Base-by-base conservation (phyloP, 2,329 filamentous ascomycete genomes). In the Colletotrichum tropicale region DNA sequence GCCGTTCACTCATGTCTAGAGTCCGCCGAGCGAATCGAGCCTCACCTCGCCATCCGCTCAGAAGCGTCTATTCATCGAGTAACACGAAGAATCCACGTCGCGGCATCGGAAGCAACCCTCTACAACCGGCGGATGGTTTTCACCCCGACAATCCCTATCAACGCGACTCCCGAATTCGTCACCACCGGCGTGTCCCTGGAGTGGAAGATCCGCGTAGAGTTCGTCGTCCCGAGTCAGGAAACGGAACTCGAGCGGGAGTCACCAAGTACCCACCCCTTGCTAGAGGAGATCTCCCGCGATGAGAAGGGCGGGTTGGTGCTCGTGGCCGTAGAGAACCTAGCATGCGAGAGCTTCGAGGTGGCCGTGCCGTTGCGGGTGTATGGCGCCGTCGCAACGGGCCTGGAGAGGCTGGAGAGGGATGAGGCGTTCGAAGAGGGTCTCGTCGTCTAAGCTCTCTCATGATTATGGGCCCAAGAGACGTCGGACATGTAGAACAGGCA, bases 131-230 rank as follows among this genome's bases (percentile, higher is more conserved):
- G 95, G 66, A 89, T 96, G 26, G 92, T 94, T 8, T 98, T 98
- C 81, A 93, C 89, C 10, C 94, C 96, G 0, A 94, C 95, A 0
- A 96, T 99, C 65, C 97, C 97, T 0, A 90, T 94, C 21, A 90
- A 89, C 16, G 96, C 95, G 1, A 98, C 96, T 1, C 97, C 97
- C 0, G 96, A 97, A 78, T 98, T 99, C 79, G 91, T 98, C 62
- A 99, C 97, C 0, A 98, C 93, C 76, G 96, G 96, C 3, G 91
- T 99, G 6, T 94, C 91, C 78, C 87, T 98, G 30, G 94, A 95
- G 78, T 99, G 97, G 97, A 94, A 94, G 83, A 88, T 99, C 38
- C 89, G 95, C 2, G 92, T 99, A 74, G 96, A 98, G 85, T 99
- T 99, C 84, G 96, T 98, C 30, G 96, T 96, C 8, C 93, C 94